Base-by-base conservation (phyloP, 2,329 filamentous ascomycete genomes). In the Fusarium sp. region DNA sequence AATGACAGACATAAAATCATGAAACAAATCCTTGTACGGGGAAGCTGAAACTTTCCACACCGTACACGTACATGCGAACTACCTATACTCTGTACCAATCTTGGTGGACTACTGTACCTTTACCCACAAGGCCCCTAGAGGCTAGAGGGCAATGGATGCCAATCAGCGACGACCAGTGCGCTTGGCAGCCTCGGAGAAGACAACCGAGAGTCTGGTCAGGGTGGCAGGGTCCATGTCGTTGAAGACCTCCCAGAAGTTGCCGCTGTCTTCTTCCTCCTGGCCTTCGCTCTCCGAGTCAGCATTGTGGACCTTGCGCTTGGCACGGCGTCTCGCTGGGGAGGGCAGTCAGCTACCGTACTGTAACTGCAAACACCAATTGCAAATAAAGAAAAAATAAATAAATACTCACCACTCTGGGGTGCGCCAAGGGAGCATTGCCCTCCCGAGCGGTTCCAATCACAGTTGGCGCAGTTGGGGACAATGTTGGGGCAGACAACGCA, bases 391-490 rank as follows among this genome's bases (percentile, higher is more conserved):
- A 31, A 31, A 31, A 31, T 10, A 34, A 34, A 34, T 22, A 34
- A 27, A 8, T 20, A 40, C 22, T 40, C 10, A 59, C 57, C 24
- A 14, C 18, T 40, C 31, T 34, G 31, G 31, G 31, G 31, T 14
- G 31, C 16, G 56, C 34, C 29, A 24, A 59, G 37, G 14, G 57
- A 59, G 24, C 57, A 42, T 18, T 27, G 18, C 20, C 22, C 27
- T n/a, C 57, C 57, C 10, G 57, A 59, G 57, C 57, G 57, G 37
- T 59, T 59, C 57, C 57, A 59, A 27, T 59, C 57, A 42, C 57
- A 59, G 37, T 59, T 58, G 35, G 56, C 56, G 35, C 56, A 58
- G 56, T 38, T 58, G 56, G 56, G 9, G 35, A n/a, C 16, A n/a
- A 58, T 18, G 20, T 38, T 35, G 16, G 56, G 35, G 22, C 22